These are phyloP conservation scores for Ramalina intermedia DNA, from an alignment of 495 filamentous ascomycete genomes.

Conservation along the genomic window DNA sequence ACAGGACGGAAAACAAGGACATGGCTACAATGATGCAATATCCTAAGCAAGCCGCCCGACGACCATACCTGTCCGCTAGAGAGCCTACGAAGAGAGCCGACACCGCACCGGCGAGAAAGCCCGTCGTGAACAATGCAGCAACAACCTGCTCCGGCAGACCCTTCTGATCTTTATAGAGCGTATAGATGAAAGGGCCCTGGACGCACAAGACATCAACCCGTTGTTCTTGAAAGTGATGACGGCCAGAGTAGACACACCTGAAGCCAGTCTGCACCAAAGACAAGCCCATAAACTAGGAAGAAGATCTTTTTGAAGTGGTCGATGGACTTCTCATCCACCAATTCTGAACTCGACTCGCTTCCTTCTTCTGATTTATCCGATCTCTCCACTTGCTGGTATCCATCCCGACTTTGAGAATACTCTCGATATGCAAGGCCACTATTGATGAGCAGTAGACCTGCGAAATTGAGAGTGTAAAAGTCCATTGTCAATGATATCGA, in stretches of 20 bases:
- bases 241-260: slow-evolving; percentile 14
- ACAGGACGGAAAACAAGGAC: slow-evolving; percentile 33
- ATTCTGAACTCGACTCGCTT: background rate
- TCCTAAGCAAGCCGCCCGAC: slow-evolving; percentile 29
- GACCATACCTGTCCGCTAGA: slow-evolving; percentile 35
- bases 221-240: background rate
- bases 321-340: background rate
- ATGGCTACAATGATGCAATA: slow-evolving; percentile 36
- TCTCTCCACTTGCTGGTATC: background rate
- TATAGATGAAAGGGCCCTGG: slow-evolving; percentile 36
- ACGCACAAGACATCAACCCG: background rate
- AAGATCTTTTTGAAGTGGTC: slow-evolving; percentile 23
- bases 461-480: background rate
- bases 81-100: slow-evolving; percentile 33
- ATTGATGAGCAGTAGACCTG: background rate
- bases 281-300: slow-evolving; percentile 31
- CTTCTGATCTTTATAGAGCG: slow-evolving; percentile 39
- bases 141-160: slow-evolving; percentile 29
- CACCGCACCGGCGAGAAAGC: slow-evolving; percentile 35
- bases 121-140: slow-evolving; percentile 34
- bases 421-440: background rate
- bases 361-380: background rate
- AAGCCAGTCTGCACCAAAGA: slow-evolving; percentile 40
- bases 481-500: background rate
- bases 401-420: background rate